phyloP scores from a whole-genome alignment of 2,329 filamentous ascomycete genomes.

The Fusarium sp. region DNA sequence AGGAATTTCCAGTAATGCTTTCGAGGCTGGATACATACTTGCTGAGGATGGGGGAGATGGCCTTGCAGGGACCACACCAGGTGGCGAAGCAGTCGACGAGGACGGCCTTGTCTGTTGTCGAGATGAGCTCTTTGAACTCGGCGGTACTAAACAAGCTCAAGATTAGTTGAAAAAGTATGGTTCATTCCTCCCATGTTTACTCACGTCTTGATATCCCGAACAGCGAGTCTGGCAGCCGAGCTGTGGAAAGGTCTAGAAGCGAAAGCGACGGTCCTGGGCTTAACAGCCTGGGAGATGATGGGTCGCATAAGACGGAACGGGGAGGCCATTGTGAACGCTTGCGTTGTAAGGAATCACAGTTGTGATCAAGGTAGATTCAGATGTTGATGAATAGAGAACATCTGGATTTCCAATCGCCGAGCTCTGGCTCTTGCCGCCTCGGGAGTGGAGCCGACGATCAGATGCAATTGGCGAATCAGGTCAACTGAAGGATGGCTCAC shows the following conservation, averaged over 20 bases:
- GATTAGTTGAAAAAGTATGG: not conserved
- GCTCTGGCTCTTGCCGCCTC: constrained; percentile 16
- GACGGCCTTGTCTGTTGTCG: constrained; percentile 68
- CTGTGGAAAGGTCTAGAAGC: constrained; percentile 50
- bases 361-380: not conserved
- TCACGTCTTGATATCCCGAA: constrained; percentile 58
- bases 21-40: constrained; percentile 36
- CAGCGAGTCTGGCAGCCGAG: constrained; percentile 57
- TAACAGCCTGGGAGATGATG: constrained; percentile 33
- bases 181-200: constrained; percentile 13
- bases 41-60: constrained; percentile 79
- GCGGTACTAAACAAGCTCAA: constrained; percentile 49
- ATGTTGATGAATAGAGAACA: constrained; percentile 15
- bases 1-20: not conserved
- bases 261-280: constrained; percentile 24
- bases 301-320: constrained; percentile 34
- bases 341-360: not conserved
- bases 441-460: constrained; percentile 20
- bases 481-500: not conserved
- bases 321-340: constrained; percentile 33
- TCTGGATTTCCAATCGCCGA: constrained; percentile 34
- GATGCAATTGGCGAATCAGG: constrained; percentile 26
- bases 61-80: constrained; percentile 97
- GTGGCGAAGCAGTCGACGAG: constrained; percentile 73
- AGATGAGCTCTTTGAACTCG: constrained; percentile 68